Evolutionary conservation across 768 basidiomycete species (phyloP), one percentile per base, ranked within the genome.

Genomic region (Termitomyces eurrhizus): DNA sequence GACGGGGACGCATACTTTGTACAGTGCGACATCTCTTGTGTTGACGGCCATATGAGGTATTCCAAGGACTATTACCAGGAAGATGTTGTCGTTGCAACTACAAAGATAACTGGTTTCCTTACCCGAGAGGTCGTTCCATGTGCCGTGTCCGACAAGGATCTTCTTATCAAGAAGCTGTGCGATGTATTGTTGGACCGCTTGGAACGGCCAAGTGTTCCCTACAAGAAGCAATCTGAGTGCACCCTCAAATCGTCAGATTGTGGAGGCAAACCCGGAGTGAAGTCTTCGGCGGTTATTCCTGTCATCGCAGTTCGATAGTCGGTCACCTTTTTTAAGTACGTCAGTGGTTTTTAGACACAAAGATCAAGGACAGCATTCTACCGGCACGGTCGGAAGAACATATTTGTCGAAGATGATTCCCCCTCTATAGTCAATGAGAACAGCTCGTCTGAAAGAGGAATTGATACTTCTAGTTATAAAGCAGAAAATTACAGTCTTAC

Each of bases 71-170:
- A 66, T 33, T 62, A 41, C 35, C 51, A 62, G 39, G 62, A 54
- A 63, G 49, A 64, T 39, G 60, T 52, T 45, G 48, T 29, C n/a
- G 35, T 26, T 39, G 39, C 53, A 63, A 64, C 56, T 62, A 62
- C 59, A 65, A 39, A 68, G 29, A 16, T 49, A 6, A 58, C 29
- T 29, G 35, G 14, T 48, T 29, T 33, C 29, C 75, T 55, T 71
- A 89, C 90, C 90, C 52, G 89, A 88, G 35, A 92, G 80, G 68
- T 93, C 91, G 63, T 87, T 83, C 90, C 90, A 93, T 16, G 92
- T 76, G 68, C 83, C 78, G 72, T 93, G 88, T 21, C 92, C 91
- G 32, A 93, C 83, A 52, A 92, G 71, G 42, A 89, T 77, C 70
- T 89, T 90, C 56, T 83, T 87, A 68, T 83, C 82, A 65, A 93